Conservation (phyloP, 805 yeast genomes). For the Pichia kluyveri region DNA sequence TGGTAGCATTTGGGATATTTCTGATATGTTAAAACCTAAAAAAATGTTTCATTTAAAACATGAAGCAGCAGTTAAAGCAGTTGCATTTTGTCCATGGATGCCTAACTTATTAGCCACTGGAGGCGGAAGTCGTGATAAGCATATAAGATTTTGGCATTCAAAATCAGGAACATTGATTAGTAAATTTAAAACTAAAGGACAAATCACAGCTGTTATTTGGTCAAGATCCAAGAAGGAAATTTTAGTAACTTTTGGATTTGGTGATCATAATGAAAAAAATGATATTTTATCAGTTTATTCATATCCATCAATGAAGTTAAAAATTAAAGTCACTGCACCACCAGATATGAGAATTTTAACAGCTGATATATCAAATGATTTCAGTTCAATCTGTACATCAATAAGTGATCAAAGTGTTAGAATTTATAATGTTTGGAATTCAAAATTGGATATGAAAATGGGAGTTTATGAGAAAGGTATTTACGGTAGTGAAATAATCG, state of each 20-base stretch:
- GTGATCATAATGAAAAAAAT: slow-evolving; percentile 39
- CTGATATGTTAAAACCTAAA: slow-evolving; percentile 31
- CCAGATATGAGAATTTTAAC: slow-evolving; percentile 52
- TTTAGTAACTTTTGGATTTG: slow-evolving; percentile 77
- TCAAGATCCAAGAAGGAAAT: slow-evolving; percentile 53
- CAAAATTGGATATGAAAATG: slow-evolving; percentile 27
- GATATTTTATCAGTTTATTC: slow-evolving; percentile 50
- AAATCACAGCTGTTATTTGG: slow-evolving; percentile 77
- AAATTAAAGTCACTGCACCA: slow-evolving; percentile 40
- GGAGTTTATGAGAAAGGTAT: slow-evolving; percentile 30
- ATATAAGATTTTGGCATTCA: slow-evolving; percentile 83
- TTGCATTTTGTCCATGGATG: slow-evolving; percentile 89
- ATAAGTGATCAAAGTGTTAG: slow-evolving; percentile 72
- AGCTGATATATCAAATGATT: slow-evolving; percentile 60
- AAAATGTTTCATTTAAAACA: slow-evolving; percentile 49
- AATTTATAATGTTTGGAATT: slow-evolving; percentile 66
- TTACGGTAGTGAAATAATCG: slow-evolving; percentile 50
- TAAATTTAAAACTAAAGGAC: slow-evolving; percentile 52
- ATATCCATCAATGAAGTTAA: slow-evolving; percentile 52
- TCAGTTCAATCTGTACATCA: slow-evolving; percentile 57
- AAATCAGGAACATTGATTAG: slow-evolving; percentile 62
- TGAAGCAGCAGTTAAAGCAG: slow-evolving; percentile 81
- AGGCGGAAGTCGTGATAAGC: slow-evolving; percentile 77
- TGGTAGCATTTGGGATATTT: slow-evolving; percentile 69
- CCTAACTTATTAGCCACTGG: slow-evolving; percentile 77